phyloP scores from a whole-genome alignment of 108 stramenopile species.

The Nannochloropsis gaditana region DNA sequence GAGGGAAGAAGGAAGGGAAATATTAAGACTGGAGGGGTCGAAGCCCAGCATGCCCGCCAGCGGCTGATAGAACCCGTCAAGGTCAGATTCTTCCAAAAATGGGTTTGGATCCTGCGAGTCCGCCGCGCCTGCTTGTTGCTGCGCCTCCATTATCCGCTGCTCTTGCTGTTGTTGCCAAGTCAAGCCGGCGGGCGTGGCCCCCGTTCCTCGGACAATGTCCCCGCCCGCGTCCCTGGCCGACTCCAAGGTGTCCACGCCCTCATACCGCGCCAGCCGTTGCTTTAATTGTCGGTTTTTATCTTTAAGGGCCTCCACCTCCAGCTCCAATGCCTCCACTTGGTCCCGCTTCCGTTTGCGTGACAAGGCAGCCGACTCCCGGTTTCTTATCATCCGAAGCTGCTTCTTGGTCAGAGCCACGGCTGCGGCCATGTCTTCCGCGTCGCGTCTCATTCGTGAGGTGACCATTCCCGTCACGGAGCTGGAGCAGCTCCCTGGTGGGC shows the following conservation, averaged over 20 bases:
- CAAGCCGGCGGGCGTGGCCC: background rate
- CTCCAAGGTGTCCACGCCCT: background rate
- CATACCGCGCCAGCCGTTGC: background rate
- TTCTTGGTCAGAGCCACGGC: background rate
- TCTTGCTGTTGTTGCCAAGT: background rate
- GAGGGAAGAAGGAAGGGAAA: background rate
- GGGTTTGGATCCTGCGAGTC: background rate
- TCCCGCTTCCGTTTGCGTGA: background rate
- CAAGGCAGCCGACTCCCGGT: constrained; percentile 2
- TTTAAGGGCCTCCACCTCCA: background rate
- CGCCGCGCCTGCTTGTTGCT: background rate
- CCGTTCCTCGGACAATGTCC: background rate
- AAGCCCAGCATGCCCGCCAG: background rate
- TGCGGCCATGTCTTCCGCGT: constrained; percentile 16
- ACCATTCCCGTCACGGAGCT: background rate
- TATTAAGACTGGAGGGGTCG: background rate
- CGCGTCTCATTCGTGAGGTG: background rate
- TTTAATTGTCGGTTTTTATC: background rate
- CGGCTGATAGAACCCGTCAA: constrained; percentile 1
- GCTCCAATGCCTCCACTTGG: background rate
- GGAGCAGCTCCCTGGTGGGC: constrained; percentile 14
- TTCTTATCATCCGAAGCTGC: background rate
- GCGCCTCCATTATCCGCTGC: background rate
- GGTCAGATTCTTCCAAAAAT: background rate
- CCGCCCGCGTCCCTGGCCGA: background rate